Conservation (phyloP, 352 stramenopile species). For the Pythium aquatile region DNA sequence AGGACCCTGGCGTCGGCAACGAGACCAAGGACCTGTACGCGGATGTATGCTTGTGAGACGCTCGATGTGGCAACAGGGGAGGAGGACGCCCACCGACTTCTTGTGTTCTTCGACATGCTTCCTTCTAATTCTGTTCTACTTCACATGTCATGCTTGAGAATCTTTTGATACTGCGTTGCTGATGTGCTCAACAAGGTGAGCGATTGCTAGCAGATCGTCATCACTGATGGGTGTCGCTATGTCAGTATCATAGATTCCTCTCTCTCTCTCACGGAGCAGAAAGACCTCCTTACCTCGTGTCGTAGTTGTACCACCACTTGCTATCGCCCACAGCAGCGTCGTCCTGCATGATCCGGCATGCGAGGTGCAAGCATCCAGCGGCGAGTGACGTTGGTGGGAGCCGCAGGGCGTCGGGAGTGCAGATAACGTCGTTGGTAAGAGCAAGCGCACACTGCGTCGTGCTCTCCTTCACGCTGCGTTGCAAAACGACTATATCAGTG, state of each 20-base stretch:
- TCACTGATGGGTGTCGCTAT: conserved; percentile 34
- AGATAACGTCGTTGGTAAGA: conserved; percentile 39
- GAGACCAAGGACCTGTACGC: conserved; percentile 37
- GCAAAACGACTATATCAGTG: neutral
- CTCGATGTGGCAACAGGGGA: neutral
- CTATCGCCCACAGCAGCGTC: neutral
- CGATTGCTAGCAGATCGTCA: conserved; percentile 40
- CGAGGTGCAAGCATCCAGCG: conserved; percentile 32
- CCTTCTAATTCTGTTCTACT: neutral
- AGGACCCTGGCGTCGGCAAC: conserved; percentile 13
- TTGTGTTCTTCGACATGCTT: neutral
- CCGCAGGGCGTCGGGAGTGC: conserved; percentile 23
- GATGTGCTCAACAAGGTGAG: conserved; percentile 25
- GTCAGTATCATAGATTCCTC: neutral
- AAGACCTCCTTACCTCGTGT: conserved; percentile 34
- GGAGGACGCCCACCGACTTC: neutral
- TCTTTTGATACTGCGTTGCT: neutral
- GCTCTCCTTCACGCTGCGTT: conserved; percentile 27
- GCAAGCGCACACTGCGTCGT: conserved; percentile 38
- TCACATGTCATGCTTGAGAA: neutral
- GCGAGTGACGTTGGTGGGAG: conserved; percentile 35
- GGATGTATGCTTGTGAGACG: conserved; percentile 51
- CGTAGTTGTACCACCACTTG: conserved; percentile 57
- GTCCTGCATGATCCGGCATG: conserved; percentile 16
- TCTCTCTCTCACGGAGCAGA: neutral